Base-by-base conservation (phyloP, 2,329 filamentous ascomycete genomes). In the Venturia effusa region DNA sequence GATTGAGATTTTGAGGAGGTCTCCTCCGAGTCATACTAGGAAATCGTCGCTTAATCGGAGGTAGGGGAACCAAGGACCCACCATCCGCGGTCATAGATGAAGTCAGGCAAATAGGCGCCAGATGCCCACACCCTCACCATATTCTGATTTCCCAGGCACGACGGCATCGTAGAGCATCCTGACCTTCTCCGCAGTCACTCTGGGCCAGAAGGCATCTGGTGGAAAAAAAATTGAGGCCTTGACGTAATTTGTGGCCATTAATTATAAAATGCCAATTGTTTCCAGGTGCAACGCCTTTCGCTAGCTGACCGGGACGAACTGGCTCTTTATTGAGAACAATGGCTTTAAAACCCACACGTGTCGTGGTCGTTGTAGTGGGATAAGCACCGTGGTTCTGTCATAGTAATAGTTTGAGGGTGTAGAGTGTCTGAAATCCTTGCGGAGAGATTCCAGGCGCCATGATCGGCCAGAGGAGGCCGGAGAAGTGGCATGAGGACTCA, bases 261-360 rank as follows among this genome's bases (percentile, higher is more conserved):
- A 88, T 78, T 69, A 87, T 83, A 67, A 88, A 87, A 69, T 87
- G 83, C 83, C 84, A 84, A 70, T 84, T 82, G 54, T 80, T 81
- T 8, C 82, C 82, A 0, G 79, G 78, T n/a, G 80, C 78, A 66
- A 85, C 80, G 1, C 84, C 83, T 65, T 77, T 74, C 0, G 77
- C 74, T 0, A 83, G 69, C 66, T 87, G 82, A 0, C 76, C 76
- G 0, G 82, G 75, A 0, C 81, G 81, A 30, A 86, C 80, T 3
- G 79, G 79, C 0, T 76, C 76, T 68, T 81, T 76, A 65, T 86
- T 85, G 22, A 85, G 74, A 7, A 86, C 80, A 55, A 87, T 86
- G 0, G 84, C 86, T 19, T 84, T 77, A 68, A 88, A 87, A 0
- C 84, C 84, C 30, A 82, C 79, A 7, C 82, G 77, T 69, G 84